Evolutionary conservation across 108 stramenopile species (phyloP).

Genomic region (Cyclostephanos invisitatus): DNA sequence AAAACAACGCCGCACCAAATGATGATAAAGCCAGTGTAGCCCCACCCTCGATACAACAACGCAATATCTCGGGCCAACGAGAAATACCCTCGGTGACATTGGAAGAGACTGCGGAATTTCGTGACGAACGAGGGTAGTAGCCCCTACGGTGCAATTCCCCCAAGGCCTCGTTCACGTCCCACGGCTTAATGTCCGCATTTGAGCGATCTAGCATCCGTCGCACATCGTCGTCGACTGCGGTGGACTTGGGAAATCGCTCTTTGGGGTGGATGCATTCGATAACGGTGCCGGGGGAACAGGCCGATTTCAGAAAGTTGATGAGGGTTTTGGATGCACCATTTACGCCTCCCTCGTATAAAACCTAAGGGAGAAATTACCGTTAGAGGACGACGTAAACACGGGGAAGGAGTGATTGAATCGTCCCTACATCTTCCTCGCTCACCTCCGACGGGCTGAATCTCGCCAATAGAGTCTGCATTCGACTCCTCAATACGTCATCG

Average conservation of each 20-base stretch:
- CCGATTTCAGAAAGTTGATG: constrained; percentile 47
- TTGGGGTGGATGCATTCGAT: constrained; percentile 53
- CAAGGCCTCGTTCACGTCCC: constrained; percentile 78
- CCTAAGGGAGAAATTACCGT: constrained; percentile 20
- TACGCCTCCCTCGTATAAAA: constrained; percentile 54
- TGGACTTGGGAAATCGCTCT: constrained; percentile 75
- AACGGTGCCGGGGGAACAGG: constrained; percentile 26
- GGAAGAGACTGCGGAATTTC: constrained; percentile 21
- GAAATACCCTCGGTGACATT: constrained; percentile 26
- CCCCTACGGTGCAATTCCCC: constrained; percentile 71
- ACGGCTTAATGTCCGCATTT: constrained; percentile 62
- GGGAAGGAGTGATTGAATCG: background rate
- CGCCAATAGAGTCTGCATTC: constrained; percentile 93
- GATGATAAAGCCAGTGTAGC: constrained; percentile 80
- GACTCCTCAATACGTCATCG: constrained; percentile 89
- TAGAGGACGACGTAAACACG: background rate
- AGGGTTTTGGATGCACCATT: constrained; percentile 60
- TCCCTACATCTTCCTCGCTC: constrained; percentile 9
- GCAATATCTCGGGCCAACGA: constrained; percentile 88
- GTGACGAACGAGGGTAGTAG: constrained; percentile 81
- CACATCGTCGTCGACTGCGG: constrained; percentile 61
- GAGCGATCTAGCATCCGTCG: constrained; percentile 59
- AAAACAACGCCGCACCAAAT: constrained; percentile 88
- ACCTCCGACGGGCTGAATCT: constrained; percentile 87
- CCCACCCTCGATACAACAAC: constrained; percentile 76